Conservation (phyloP, 2,329 filamentous ascomycete genomes). For the Pseudogymnoascus sp. region DNA sequence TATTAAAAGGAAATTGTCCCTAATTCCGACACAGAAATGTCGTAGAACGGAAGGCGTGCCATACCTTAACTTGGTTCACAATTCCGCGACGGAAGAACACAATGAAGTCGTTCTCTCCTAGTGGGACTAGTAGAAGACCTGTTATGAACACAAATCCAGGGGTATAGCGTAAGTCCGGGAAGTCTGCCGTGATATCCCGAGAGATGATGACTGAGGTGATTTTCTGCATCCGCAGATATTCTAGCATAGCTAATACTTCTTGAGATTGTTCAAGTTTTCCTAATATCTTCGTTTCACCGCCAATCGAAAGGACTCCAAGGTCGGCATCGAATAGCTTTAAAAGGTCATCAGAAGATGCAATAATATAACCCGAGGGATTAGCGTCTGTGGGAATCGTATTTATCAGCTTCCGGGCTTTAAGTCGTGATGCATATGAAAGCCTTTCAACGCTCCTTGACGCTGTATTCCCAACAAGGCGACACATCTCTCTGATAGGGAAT, state of each 20-base stretch:
- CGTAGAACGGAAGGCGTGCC: too few species aligned
- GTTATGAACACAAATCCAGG: conserved; percentile 74
- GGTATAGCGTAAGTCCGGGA: conserved; percentile 70
- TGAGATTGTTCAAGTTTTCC: conserved; percentile 68
- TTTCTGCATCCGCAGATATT: conserved; percentile 70
- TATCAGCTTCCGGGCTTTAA: conserved; percentile 82
- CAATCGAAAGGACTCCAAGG: conserved; percentile 75
- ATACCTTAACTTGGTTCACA: conserved; percentile 54
- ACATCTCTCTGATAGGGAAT: conserved; percentile 89
- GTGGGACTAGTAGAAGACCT: conserved; percentile 71
- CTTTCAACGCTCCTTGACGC: conserved; percentile 82
- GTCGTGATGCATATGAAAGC: conserved; percentile 72
- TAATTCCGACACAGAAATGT: too few species aligned
- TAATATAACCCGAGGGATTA: conserved; percentile 83
- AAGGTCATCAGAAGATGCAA: conserved; percentile 79
- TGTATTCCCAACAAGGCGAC: conserved; percentile 75
- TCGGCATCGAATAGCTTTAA: conserved; percentile 80
- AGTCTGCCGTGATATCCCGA: conserved; percentile 66
- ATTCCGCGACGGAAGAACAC: conserved; percentile 81
- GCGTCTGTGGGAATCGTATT: conserved; percentile 73
- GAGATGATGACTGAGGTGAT: conserved; percentile 70
- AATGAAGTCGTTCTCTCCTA: conserved; percentile 74
- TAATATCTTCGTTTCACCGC: conserved; percentile 81
- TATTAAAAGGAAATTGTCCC: too few species aligned
- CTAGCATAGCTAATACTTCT: conserved; percentile 74